These are phyloP conservation scores for Botrytis elliptica DNA, from an alignment of 2,329 filamentous ascomycete species.

Conservation along the genomic window DNA sequence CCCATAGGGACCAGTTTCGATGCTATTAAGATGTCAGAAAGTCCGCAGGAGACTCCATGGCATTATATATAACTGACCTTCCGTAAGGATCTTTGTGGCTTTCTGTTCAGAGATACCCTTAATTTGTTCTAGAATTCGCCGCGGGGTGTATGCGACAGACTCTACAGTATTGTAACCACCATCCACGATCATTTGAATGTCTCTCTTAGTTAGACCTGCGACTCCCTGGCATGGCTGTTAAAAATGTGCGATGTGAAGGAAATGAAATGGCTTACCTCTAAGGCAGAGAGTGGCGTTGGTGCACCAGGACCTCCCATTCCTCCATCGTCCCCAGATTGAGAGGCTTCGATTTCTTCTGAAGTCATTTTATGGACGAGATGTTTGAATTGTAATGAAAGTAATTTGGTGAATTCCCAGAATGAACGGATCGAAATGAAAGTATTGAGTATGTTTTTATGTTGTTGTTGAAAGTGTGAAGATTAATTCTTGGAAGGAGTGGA, in stretches of 20 bases:
- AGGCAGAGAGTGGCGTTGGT: slow-evolving; percentile 80
- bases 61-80: slow-evolving; percentile 57
- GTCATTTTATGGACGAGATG: slow-evolving; percentile 26
- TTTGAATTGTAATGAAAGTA: not conserved
- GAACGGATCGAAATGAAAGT: not conserved
- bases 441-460: not conserved
- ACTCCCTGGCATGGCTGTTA: slow-evolving; percentile 61
- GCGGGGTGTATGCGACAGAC: slow-evolving; percentile 88
- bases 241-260: not conserved
- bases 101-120: slow-evolving; percentile 98
- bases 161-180: slow-evolving; percentile 95
- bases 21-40: slow-evolving; percentile 50
- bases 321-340: slow-evolving; percentile 73
- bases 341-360: slow-evolving; percentile 50
- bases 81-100: slow-evolving; percentile 82
- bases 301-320: slow-evolving; percentile 80
- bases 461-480: not conserved
- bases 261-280: slow-evolving; percentile 63
- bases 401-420: not conserved
- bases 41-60: not conserved
- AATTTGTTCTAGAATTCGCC: slow-evolving; percentile 82
- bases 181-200: slow-evolving; percentile 89
- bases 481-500: not conserved
- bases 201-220: slow-evolving; percentile 85
- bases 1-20: slow-evolving; percentile 98